These are phyloP conservation scores for Acanthamoeba castellanii DNA, from an alignment of 208 protist genomes.

Conservation along the genomic window DNA sequence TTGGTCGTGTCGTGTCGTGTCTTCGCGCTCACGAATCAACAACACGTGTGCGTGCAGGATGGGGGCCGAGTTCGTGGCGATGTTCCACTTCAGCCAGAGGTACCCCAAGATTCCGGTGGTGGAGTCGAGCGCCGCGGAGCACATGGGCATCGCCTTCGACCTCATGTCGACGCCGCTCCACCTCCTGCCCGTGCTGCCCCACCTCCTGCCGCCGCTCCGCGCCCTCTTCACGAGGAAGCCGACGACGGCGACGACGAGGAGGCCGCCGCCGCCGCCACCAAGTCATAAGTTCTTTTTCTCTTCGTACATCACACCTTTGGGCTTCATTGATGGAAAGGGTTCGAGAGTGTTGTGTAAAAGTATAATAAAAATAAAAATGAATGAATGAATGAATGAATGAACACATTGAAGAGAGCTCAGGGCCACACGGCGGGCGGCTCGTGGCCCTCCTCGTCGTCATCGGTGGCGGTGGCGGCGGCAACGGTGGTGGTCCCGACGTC, in stretches of 20 bases:
- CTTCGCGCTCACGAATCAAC: not conserved
- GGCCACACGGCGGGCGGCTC: no score
- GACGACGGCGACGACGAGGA: conserved; percentile 40
- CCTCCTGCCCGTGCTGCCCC: not conserved
- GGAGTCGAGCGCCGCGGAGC: not conserved
- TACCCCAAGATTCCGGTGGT: conserved; percentile 85
- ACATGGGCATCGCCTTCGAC: conserved; percentile 78
- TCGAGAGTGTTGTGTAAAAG: no score
- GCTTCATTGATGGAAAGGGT: no score
- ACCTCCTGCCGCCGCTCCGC: not conserved
- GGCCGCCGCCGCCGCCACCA: not conserved
- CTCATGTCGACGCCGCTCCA: conserved; percentile 46
- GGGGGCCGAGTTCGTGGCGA: conserved; percentile 75
- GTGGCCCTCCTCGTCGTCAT: no score
- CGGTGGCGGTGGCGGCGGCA: no score
- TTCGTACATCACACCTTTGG: no score
- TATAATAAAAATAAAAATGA: no score
- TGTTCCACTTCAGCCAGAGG: conserved; percentile 88
- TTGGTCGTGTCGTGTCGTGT: no score
- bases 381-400: no score
- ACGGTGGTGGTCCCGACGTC: no score
- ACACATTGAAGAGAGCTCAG: no score
- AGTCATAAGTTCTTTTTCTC: no score
- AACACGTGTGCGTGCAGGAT: conserved; percentile 75
- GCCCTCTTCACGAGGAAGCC: conserved; percentile 59